phyloP scores from a whole-genome alignment of 345 rosid species.

The Microthlaspi erraticum region DNA sequence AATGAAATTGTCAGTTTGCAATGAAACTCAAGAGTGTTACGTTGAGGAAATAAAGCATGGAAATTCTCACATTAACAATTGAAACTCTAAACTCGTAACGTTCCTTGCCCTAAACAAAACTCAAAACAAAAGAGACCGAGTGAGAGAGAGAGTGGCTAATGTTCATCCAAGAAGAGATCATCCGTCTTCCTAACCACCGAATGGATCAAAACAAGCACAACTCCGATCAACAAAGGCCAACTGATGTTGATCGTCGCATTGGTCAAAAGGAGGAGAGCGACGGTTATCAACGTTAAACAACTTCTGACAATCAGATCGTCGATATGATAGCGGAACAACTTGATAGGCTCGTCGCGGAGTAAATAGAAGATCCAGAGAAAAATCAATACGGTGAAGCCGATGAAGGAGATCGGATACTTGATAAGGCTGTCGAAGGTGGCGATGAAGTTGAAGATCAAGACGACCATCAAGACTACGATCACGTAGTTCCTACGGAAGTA shows the following conservation, averaged over 20 bases:
- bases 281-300: constrained; percentile 53
- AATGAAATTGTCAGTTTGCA: too few relatives aligned
- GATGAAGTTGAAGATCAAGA: constrained; percentile 47
- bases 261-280: constrained; percentile 63
- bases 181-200: constrained; percentile 70
- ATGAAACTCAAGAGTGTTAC: too few relatives aligned
- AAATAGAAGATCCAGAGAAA: constrained; percentile 71
- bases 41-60: too few relatives aligned
- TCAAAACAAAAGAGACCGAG: too few relatives aligned
- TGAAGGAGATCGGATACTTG: constrained; percentile 71
- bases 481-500: constrained; percentile 71
- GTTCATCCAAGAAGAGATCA: constrained; percentile 57
- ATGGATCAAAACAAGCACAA: constrained; percentile 56
- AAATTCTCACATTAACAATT: too few relatives aligned
- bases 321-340: constrained; percentile 52
- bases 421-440: constrained; percentile 63
- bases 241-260: constrained; percentile 55
- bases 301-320: constrained; percentile 59
- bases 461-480: constrained; percentile 47
- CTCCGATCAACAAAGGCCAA: constrained; percentile 57
- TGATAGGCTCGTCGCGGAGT: constrained; percentile 70
- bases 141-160: too few relatives aligned
- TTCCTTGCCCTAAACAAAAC: too few relatives aligned
- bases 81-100: too few relatives aligned
- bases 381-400: constrained; percentile 64